Evolutionary conservation across 371 early-diverging fungal genomes (phyloP).

Genomic region (Mucor irregularis): DNA sequence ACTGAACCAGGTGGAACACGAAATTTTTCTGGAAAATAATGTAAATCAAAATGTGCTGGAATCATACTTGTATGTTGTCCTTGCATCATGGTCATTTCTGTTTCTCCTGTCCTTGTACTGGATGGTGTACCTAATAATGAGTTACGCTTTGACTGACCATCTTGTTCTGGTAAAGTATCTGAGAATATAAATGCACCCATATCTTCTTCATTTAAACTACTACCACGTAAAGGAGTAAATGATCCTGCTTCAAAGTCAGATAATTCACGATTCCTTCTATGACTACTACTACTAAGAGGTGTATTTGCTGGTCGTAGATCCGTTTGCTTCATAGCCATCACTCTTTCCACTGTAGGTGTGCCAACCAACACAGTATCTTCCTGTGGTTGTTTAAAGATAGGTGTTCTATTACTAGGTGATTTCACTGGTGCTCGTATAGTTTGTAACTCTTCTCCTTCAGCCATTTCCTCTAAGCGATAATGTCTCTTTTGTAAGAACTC

Average conservation of each 20-base stretch:
- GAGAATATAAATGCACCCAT: constrained; percentile 5
- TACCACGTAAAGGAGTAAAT: no score
- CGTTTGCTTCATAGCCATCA: background rate
- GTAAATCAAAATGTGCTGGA: constrained; percentile 32
- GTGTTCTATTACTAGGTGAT: constrained; percentile 2
- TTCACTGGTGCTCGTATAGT: no score
- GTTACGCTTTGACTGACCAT: background rate
- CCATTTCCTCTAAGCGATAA: background rate
- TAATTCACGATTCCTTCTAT: no score
- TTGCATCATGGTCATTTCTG: constrained; percentile 21
- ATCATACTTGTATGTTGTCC: constrained; percentile 22
- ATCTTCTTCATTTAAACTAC: background rate
- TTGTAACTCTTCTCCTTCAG: no score
- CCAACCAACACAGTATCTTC: no score
- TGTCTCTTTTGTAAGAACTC: constrained; percentile 5
- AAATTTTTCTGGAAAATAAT: constrained; percentile 35
- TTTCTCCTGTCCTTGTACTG: background rate
- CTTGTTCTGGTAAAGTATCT: background rate
- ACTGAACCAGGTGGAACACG: constrained; percentile 38
- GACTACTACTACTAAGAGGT: no score
- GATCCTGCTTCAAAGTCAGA: no score
- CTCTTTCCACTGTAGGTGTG: constrained; percentile 2
- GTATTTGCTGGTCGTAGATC: constrained; percentile 1
- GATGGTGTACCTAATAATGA: background rate
- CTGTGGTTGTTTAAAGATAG: background rate